These are phyloP conservation scores for Sequoiadendron giganteum DNA, from an alignment of 75 land plant species.

Conservation along the genomic window DNA sequence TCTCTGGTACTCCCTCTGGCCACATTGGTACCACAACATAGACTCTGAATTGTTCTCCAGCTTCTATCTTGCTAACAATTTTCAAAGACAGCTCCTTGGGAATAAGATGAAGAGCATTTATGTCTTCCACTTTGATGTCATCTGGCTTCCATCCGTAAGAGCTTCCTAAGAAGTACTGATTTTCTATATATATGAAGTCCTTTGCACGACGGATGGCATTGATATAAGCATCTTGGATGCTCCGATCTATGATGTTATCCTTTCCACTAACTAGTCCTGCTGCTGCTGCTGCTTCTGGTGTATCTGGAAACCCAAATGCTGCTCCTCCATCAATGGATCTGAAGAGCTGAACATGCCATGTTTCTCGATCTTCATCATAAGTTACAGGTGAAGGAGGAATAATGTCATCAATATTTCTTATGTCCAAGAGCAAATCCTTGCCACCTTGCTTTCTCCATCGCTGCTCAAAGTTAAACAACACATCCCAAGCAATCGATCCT, in stretches of 20 bases:
- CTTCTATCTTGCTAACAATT: conserved; percentile 87
- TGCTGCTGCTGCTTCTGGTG: conserved; percentile 76
- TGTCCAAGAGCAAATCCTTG: conserved; percentile 53
- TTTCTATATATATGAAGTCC: conserved; percentile 88
- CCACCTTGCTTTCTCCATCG: conserved; percentile 87
- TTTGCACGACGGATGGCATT: conserved; percentile 87
- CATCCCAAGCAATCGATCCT: conserved; percentile 91
- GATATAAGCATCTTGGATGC: conserved; percentile 92
- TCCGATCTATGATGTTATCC: conserved; percentile 80
- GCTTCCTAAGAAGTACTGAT: conserved; percentile 93
- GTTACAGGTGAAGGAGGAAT: conserved; percentile 78
- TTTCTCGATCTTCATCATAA: conserved; percentile 58
- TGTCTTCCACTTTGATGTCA: conserved; percentile 50
- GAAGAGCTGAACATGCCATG: conserved; percentile 89
- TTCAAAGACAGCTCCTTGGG: conserved; percentile 81
- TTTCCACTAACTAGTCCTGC: conserved; percentile 91
- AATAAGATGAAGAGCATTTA: conserved; percentile 64
- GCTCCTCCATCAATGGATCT: conserved; percentile 93
- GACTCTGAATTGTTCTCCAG: conserved; percentile 74
- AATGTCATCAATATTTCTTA: conserved; percentile 52
- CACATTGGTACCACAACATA: conserved; percentile 93
- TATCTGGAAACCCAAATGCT: conserved; percentile 85
- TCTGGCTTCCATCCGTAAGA: conserved; percentile 65
- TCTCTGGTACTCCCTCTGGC: conserved; percentile 87
- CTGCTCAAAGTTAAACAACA: conserved; percentile 83